Percentiles rank a stretch among this genome's conserved stretches.
Conservation (phyloP, 306 rosid genomes). For the Fragaria vesca region DNA sequence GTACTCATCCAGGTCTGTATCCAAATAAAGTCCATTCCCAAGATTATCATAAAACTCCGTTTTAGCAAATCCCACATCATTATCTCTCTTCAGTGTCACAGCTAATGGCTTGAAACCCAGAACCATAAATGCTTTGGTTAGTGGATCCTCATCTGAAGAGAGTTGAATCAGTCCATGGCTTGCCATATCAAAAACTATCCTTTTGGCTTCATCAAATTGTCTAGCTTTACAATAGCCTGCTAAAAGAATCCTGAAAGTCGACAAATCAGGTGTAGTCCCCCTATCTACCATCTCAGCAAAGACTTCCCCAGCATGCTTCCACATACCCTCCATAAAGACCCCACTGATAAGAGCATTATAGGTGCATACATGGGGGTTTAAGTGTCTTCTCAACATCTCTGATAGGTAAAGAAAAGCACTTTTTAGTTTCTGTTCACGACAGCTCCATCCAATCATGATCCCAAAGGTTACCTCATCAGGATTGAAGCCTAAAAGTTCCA, state of each 20-base stretch:
- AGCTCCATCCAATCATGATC: constrained; percentile 83
- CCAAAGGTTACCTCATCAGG: constrained; percentile 79
- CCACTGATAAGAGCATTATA: constrained; percentile 78
- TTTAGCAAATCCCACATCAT: constrained; percentile 45
- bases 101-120: constrained; percentile 66
- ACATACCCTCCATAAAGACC: constrained; percentile 59
- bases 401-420: constrained; percentile 57
- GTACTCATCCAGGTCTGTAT: constrained; percentile 66
- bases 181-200: constrained; percentile 58
- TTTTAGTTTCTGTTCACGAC: constrained; percentile 54
- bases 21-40: constrained; percentile 94
- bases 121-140: constrained; percentile 63
- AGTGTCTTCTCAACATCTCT: constrained; percentile 43
- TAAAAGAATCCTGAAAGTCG: constrained; percentile 65
- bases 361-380: constrained; percentile 48
- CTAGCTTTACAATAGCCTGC: constrained; percentile 83
- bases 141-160: constrained; percentile 46
- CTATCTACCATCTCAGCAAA: constrained; percentile 80
- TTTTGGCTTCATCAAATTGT: constrained; percentile 61
- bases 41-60: constrained; percentile 75
- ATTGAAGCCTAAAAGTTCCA: constrained; percentile 52
- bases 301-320: constrained; percentile 47
- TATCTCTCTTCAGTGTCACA: constrained; percentile 81
- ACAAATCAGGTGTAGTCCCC: constrained; percentile 56
- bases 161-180: constrained; percentile 46